These are phyloP conservation scores for Chaetomium tenue DNA, from an alignment of 495 filamentous ascomycete species.

Conservation along the genomic window DNA sequence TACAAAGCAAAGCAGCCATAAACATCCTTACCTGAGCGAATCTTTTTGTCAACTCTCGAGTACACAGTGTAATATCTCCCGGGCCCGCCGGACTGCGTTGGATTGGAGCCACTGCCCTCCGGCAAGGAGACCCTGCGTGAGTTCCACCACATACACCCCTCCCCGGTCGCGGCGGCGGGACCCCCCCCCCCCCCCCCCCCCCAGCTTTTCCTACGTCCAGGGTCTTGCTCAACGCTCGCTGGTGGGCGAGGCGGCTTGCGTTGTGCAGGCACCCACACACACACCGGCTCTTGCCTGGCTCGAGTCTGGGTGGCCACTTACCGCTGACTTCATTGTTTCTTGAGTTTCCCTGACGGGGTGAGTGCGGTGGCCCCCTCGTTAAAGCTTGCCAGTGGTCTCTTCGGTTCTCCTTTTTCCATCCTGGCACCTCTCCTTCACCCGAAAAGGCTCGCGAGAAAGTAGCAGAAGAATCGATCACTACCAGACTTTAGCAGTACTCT, in stretches of 20 bases:
- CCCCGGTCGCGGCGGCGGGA: slow-evolving; percentile 17
- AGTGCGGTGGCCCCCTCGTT: slow-evolving; percentile 18
- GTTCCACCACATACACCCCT: slow-evolving; percentile 12
- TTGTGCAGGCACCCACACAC: slow-evolving; percentile 19
- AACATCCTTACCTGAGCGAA: neutral
- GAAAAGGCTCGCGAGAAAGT: neutral
- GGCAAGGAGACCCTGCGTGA: slow-evolving; percentile 9
- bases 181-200: slow-evolving; percentile 8
- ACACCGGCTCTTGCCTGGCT: slow-evolving; percentile 16
- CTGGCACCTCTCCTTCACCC: slow-evolving; percentile 14
- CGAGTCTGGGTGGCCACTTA: slow-evolving; percentile 12
- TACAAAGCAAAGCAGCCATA: neutral
- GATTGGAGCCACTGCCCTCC: neutral
- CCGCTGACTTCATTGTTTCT: slow-evolving; percentile 32
- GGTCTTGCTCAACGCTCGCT: slow-evolving; percentile 17
- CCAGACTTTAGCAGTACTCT: neutral
- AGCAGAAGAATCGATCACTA: neutral
- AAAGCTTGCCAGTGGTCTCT: slow-evolving; percentile 23
- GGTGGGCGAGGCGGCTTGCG: neutral
- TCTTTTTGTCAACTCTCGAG: neutral
- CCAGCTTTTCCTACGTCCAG: slow-evolving; percentile 15
- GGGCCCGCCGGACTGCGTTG: slow-evolving; percentile 9
- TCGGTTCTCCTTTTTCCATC: slow-evolving; percentile 12
- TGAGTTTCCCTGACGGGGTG: neutral
- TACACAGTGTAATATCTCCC: slow-evolving; percentile 10